Evolutionary conservation across 202 grass and related monocot genomes (phyloP), one percentile per base, ranked within the genome.

Genomic region (Bolboschoenoplectus hybrid): DNA sequence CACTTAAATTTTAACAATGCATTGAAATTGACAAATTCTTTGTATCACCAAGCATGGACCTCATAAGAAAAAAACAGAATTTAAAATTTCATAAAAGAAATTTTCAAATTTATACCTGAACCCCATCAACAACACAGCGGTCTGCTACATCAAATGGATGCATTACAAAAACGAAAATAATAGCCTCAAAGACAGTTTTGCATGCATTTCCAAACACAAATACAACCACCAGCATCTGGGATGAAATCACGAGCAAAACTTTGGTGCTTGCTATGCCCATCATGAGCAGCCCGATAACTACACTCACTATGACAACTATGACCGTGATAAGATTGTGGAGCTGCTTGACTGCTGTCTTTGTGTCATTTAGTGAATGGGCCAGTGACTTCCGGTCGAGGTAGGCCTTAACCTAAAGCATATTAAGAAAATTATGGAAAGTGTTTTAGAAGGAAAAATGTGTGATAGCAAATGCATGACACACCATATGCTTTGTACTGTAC

Each of bases 121-220:
- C 74, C 65, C 89, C 93, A 67, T 98, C 93, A 1, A 98, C 86
- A 52, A 98, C 97, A 58, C 97, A 98, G 46, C 97, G 97, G 79
- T 98, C 97, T 4, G 92, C 97, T 72, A 98, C 97, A 86, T 98
- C 97, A 84, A 90, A 98, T 2, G 97, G 97, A 62, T 98, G 97
- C 97, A 98, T 98, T 82, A 98, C 86, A 82, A 98, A 98, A 34
- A 98, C 97, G 52, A 98, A 98, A 85, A 98, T 96, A 84, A 98
- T 93, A 19, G 96, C 91, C 80, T 98, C 96, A 90, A 98, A 98
- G 67, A 93, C 60, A 50, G 86, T 95, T 80, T 94, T 98, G 89
- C 97, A 98, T 61, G 93, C 86, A 90, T 98, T 98, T 45, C 93
- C 97, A 88, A 98, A 98, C 88, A 98, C 87, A 77, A 98, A 98